Base-by-base conservation (phyloP, 306 rosid species). In the Sophora flavescens region DNA sequence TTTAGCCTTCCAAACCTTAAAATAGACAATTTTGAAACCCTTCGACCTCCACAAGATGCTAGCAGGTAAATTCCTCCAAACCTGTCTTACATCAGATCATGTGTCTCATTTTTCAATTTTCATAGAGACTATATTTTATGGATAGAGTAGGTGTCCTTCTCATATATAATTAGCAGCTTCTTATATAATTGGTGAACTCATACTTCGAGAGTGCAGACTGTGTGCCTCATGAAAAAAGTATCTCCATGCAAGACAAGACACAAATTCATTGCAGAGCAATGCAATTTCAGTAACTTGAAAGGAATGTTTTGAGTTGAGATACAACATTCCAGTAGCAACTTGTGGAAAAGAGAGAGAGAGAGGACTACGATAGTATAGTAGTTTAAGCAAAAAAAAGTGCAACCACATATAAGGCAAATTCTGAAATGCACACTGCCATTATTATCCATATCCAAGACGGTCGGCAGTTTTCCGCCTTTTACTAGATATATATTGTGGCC, bases 231-330 rank as follows among this genome's bases (percentile, higher is more conserved):
- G 3, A 38, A 69, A 59, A 32, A n/a, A 4, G 7, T 8, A 45
- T 26, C 16, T 8, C 47, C 53, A 65, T 65, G 36, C 48, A 65
- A 65, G 59, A 54, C 16, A 42, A 16, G 14, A 36, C 78, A 60
- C 54, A 66, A 45, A 14, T 52, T 76, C 65, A 75, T 75, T 63
- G 35, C 63, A 76, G 10, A 35, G 12, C 3, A 30, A 12, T 12
- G 41, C 30, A 41, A 42, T 42, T 47, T 8, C 57, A 44, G 33
- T 26, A 59, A 18, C 16, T 54, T 56, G 63, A 71, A 53, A 10
- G 4, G 35, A 70, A 52, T 52, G 36, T 36, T 36, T 36, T 35
- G 16, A 54, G 36, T 18, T 35, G 63, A 15, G 9, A 13, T 57
- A 13, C 14, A 39, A 39, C 63, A 57, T 50, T 14, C 6, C 5